Percentiles rank a stretch among this genome's conserved stretches.
phyloP scores from a whole-genome alignment of 2,329 filamentous ascomycete genomes.

The Pseudovirgaria hyperparasitica region DNA sequence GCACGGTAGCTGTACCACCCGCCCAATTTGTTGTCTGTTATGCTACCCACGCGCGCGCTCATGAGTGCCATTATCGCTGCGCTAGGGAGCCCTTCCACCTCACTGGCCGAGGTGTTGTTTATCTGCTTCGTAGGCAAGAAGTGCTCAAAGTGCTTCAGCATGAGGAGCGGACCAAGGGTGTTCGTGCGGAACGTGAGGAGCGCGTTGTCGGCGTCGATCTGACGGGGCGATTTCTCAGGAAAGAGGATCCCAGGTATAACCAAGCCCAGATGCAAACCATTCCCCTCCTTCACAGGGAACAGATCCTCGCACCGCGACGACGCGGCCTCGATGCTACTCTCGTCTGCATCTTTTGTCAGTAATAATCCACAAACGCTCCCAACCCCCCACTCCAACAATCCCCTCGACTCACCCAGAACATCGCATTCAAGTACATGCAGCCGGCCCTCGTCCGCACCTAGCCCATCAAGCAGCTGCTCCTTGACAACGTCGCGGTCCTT shows the following conservation, averaged over 20 bases:
- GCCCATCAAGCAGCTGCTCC: constrained; percentile 36
- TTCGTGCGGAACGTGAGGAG: constrained; percentile 64
- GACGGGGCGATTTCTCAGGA: constrained; percentile 57
- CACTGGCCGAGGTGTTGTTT: constrained; percentile 14
- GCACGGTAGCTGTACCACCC: constrained; percentile 77
- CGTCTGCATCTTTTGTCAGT: too few relatives aligned
- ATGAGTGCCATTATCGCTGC: constrained; percentile 59
- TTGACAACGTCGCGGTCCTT: constrained; percentile 38
- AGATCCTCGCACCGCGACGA: constrained; percentile 41
- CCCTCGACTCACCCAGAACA: constrained; percentile 42
- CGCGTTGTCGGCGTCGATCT: constrained; percentile 49
- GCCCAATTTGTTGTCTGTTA: constrained; percentile 57
- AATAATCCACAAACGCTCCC: too few relatives aligned
- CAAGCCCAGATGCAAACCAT: constrained; percentile 51
- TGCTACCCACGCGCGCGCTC: constrained; percentile 66
- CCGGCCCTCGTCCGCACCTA: constrained; percentile 34
- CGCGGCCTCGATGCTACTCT: constrained; percentile 44
- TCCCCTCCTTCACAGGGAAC: constrained; percentile 32
- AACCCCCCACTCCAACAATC: neutral
- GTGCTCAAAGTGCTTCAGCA: constrained; percentile 61
- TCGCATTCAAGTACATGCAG: constrained; percentile 42
- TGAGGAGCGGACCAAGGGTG: constrained; percentile 57
- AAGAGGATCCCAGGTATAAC: constrained; percentile 59
- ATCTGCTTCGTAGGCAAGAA: constrained; percentile 53
- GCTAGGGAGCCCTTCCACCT: constrained; percentile 24